These are phyloP conservation scores for Hypoxylon sp. DNA, from an alignment of 2,329 filamentous ascomycete species.

Conservation along the genomic window DNA sequence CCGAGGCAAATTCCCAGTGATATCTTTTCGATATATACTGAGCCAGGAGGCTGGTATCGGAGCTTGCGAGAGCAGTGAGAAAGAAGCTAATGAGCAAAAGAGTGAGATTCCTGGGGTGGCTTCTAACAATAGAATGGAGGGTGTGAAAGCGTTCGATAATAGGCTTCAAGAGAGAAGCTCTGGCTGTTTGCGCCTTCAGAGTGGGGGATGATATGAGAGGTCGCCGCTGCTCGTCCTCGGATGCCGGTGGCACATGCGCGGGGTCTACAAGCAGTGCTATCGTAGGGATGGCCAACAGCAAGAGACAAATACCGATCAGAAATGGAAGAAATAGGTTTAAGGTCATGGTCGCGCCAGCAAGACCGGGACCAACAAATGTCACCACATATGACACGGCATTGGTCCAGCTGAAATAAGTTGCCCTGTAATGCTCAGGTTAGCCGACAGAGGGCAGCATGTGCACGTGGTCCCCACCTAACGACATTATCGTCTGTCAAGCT, in stretches of 20 bases:
- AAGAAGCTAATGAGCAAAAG: conserved; percentile 61
- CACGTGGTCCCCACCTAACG: conserved; percentile 47
- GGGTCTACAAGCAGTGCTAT: conserved; percentile 51
- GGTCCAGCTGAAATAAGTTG: conserved; percentile 65
- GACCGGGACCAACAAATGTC: conserved; percentile 60
- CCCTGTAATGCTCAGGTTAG: conserved; percentile 50
- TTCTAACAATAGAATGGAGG: conserved; percentile 54
- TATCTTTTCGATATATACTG: conserved; percentile 66
- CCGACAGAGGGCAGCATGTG: not conserved
- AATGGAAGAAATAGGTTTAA: conserved; percentile 60
- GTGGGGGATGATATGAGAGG: conserved; percentile 58
- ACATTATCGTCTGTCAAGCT: conserved; percentile 60
- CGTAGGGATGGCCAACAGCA: conserved; percentile 53
- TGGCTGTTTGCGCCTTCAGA: conserved; percentile 54
- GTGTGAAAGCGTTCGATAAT: conserved; percentile 49
- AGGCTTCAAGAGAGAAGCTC: conserved; percentile 40
- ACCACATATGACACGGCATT: conserved; percentile 63
- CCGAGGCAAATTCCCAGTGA: conserved; percentile 60
- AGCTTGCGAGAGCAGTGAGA: conserved; percentile 63
- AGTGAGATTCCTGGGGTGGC: conserved; percentile 58
- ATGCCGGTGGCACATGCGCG: conserved; percentile 6
- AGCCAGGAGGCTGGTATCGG: conserved; percentile 64
- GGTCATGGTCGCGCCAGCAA: conserved; percentile 62
- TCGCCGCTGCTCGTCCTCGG: conserved; percentile 53
- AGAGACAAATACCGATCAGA: conserved; percentile 56